Percentiles rank a stretch among this genome's conserved stretches.
These are phyloP conservation scores for Zarea fungicola DNA, from an alignment of 2,329 filamentous ascomycete species.

Conservation along the genomic window DNA sequence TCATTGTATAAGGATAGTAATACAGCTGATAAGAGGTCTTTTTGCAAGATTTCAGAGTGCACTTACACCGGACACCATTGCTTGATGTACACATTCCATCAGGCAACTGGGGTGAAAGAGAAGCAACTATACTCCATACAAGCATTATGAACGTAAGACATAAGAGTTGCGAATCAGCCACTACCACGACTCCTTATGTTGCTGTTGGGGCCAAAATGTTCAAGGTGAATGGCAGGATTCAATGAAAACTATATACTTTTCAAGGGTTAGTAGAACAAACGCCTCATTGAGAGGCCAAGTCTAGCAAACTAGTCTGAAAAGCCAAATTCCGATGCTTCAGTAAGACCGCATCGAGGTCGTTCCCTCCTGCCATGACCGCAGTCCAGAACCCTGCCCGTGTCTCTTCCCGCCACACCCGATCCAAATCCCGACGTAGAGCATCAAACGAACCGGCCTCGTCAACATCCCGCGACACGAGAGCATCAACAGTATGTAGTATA, in stretches of 20 bases:
- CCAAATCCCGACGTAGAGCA: background rate
- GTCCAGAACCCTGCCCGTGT: background rate
- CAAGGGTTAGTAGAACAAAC: background rate
- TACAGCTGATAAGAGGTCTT: background rate
- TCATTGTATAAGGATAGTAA: background rate
- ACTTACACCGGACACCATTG: background rate
- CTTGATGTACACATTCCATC: background rate
- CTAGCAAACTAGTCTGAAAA: background rate
- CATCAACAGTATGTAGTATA: background rate
- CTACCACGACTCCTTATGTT: background rate
- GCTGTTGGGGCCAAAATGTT: background rate
- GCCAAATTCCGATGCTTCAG: background rate
- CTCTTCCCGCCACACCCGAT: background rate
- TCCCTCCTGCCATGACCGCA: background rate
- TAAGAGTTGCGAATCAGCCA: background rate
- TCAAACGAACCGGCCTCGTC: background rate
- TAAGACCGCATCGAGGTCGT: background rate
- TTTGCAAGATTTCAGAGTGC: background rate
- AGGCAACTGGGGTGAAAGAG: background rate
- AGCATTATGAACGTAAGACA: background rate
- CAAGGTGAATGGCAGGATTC: background rate
- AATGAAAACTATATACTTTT: background rate
- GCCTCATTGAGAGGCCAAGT: background rate
- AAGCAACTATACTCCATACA: background rate
- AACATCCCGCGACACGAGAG: background rate